These are phyloP conservation scores for Phytopythium ostracodes DNA, from an alignment of 352 stramenopile genomes.

Conservation along the genomic window DNA sequence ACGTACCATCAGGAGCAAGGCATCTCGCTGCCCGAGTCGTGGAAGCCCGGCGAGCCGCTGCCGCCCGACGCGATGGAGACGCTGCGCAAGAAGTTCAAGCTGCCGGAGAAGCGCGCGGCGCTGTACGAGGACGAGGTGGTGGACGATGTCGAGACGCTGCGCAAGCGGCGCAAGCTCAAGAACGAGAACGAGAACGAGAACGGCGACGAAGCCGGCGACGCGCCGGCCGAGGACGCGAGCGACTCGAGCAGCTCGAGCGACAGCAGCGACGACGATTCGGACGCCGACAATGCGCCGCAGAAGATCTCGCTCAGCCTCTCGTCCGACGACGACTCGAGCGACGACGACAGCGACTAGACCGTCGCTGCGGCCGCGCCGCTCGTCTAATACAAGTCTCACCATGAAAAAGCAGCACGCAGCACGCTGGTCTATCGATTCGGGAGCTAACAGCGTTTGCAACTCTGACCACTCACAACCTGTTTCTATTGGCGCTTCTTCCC, in stretches of 20 bases:
- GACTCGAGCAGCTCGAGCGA: conserved; percentile 42
- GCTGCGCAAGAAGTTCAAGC: conserved; percentile 75
- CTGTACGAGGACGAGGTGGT: conserved; percentile 77
- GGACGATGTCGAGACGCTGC: conserved; percentile 56
- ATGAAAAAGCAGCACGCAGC: too few species aligned
- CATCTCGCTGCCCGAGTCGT: conserved; percentile 61
- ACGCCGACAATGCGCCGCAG: conserved; percentile 38
- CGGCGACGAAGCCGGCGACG: conserved; percentile 26
- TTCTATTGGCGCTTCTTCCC: neutral
- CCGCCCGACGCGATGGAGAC: conserved; percentile 72
- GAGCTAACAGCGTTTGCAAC: too few species aligned
- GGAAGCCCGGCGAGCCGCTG: conserved; percentile 66
- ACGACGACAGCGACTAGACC: conserved; percentile 46
- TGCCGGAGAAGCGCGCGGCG: conserved; percentile 59
- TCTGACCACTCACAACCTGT: neutral
- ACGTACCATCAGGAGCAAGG: conserved; percentile 64
- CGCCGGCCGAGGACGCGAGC: conserved; percentile 38
- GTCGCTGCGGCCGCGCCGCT: neutral
- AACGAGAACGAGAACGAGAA: conserved; percentile 15
- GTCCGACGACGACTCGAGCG: conserved; percentile 53
- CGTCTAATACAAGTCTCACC: neutral
- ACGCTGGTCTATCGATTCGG: too few species aligned
- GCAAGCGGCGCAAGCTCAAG: conserved; percentile 68
- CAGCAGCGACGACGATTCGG: conserved; percentile 50
- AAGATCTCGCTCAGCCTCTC: conserved; percentile 76